These are phyloP conservation scores for Trypanosoma melophagium DNA, from an alignment of 208 protist genomes.

Conservation along the genomic window DNA sequence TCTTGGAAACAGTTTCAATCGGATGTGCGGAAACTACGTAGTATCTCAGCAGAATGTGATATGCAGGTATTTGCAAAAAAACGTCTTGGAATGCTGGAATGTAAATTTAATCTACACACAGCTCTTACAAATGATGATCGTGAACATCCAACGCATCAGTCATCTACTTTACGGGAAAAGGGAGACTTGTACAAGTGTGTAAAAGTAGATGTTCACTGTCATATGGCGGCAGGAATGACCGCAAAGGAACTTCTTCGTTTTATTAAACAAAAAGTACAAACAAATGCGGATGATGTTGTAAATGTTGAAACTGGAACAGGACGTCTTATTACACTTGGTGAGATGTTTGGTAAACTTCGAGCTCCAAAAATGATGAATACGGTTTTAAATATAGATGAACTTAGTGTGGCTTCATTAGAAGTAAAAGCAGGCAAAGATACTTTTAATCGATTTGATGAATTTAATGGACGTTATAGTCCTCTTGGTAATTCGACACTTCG, in stretches of 20 bases:
- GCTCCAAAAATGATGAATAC: slow-evolving; percentile 7
- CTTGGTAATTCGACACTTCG: slow-evolving; percentile 64
- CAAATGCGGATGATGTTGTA: slow-evolving; percentile 69
- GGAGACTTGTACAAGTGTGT: slow-evolving; percentile 78
- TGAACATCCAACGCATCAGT: slow-evolving; percentile 25
- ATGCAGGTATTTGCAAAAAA: slow-evolving; percentile 75
- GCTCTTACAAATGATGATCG: slow-evolving; percentile 81
- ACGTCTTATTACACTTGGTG: slow-evolving; percentile 25
- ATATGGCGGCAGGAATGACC: slow-evolving; percentile 81
- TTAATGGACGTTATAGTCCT: slow-evolving; percentile 85
- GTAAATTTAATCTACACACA: slow-evolving; percentile 78
- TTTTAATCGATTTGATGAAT: slow-evolving; percentile 90
- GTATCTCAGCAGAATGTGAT: slow-evolving; percentile 35
- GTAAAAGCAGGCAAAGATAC: slow-evolving; percentile 81
- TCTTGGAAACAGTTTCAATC: slow-evolving; percentile 64
- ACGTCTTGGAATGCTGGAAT: slow-evolving; percentile 80
- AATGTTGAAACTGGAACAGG: slow-evolving; percentile 34
- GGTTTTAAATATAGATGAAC: slow-evolving; percentile 32
- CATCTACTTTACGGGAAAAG: slow-evolving; percentile 15
- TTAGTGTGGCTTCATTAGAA: slow-evolving; percentile 75
- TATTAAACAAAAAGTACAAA: slow-evolving; percentile 62
- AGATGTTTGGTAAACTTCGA: slow-evolving; percentile 33
- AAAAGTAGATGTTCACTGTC: slow-evolving; percentile 87
- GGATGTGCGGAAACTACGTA: slow-evolving; percentile 52
- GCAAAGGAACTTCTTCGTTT: slow-evolving; percentile 68